Evolutionary conservation across 1,284 basidiomycete genomes (phyloP), one percentile per base, ranked within the genome.

Genomic region (Trichosporon ovoides): DNA sequence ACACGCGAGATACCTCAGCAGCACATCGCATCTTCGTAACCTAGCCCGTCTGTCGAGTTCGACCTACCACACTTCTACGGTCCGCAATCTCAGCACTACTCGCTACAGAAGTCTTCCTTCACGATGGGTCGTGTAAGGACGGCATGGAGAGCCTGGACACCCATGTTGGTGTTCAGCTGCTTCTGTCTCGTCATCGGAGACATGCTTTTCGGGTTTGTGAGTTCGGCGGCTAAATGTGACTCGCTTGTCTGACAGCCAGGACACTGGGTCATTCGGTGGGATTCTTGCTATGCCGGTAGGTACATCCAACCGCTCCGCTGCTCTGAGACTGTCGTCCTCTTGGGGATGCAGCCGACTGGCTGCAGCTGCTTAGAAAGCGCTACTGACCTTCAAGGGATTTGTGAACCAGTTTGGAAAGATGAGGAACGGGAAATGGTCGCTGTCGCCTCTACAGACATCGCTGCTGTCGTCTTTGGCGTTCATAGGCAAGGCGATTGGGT

Each of bases 401-500:
- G 19, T 53, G 43, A 48, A 46, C 62, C 64, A 48, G 58, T 66
- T 38, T 58, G 59, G 58, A 22, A 52, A 36, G 46, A 52, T 35
- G 22, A 33, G 0, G 24, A 62, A 35, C 38, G 28, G 43, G 22
- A 22, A 22, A 52, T 48, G 63, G 60, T 14, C 31, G 7, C 22
- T 58, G 33, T 34, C 52, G 12, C 31, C 54, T 13, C 40, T 57
- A 9, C 49, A 52, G 43, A 53, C 56, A 18, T 53, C 52, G n/a
- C 35, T 58, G 24, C 14, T 49, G 36, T 38, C 52, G 12, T 57
- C 57, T 7, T 34, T 61, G 11, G 60, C 60, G 12, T 61, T 53
- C 16, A 56, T 61, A 40, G 60, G 60, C 16, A 61, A 61, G 34
- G 55, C 58, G 20, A 43, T 56, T 18, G 60, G 60, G 11, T 58